Evolutionary conservation across 176 grass and related monocot species (phyloP).

Genomic region (Olyra latifolia): DNA sequence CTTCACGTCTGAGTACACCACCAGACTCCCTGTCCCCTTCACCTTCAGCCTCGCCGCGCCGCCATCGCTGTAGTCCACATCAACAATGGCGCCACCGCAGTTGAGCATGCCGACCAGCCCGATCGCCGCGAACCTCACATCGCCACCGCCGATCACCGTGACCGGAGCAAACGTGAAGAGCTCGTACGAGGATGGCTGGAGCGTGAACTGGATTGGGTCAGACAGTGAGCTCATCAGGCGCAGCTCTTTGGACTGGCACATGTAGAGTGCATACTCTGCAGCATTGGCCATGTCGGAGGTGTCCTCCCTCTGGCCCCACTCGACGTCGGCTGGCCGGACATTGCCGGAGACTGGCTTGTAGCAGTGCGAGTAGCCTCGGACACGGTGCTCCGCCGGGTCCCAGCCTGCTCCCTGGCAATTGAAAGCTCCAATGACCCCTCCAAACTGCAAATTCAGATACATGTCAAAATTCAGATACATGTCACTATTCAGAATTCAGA

Average conservation of each 20-base stretch:
- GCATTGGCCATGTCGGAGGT: conserved; percentile 35
- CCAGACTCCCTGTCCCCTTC: conserved; percentile 53
- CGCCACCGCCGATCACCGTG: neutral
- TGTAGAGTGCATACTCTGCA: conserved; percentile 39
- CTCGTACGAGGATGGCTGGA: conserved; percentile 61
- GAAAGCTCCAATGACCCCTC: conserved; percentile 66
- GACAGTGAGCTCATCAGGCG: conserved; percentile 22
- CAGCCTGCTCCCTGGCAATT: conserved; percentile 90
- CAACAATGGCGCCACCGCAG: conserved; percentile 48
- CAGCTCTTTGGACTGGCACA: conserved; percentile 34
- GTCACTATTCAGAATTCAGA: neutral
- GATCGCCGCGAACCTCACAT: conserved; percentile 36
- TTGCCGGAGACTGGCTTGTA: conserved; percentile 41
- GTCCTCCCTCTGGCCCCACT: conserved; percentile 55
- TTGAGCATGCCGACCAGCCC: conserved; percentile 67
- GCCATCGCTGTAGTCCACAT: neutral
- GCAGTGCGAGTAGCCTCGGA: conserved; percentile 46
- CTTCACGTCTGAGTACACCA: conserved; percentile 40
- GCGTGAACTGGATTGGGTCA: conserved; percentile 49
- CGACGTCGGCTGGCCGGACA: conserved; percentile 43
- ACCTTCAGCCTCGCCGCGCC: conserved; percentile 41
- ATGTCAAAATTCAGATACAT: neutral
- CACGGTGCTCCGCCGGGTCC: conserved; percentile 44
- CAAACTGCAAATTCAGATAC: conserved; percentile 41
- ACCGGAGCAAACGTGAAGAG: conserved; percentile 57